Conservation (phyloP, 1,284 basidiomycete genomes). For the Erythrobasidium hasegawianum region DNA sequence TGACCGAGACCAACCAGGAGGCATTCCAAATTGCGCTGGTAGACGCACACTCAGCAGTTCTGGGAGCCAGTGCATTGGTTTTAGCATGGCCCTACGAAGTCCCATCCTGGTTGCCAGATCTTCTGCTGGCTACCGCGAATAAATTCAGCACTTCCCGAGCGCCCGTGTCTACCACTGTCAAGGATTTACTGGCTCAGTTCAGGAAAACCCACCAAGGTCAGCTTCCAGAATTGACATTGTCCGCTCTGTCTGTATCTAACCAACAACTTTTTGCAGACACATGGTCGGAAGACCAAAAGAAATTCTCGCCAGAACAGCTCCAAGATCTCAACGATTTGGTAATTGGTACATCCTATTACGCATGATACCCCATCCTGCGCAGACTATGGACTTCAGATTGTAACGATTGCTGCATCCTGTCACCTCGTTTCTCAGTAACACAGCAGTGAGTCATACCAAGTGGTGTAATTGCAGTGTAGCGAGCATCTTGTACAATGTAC, state of each 20-base stretch:
- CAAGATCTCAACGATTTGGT: constrained; percentile 81
- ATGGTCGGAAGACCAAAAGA: constrained; percentile 84
- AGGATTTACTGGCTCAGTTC: constrained; percentile 46
- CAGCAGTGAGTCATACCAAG: too few species aligned
- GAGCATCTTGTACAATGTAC: too few species aligned
- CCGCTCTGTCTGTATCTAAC: background rate
- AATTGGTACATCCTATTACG: constrained; percentile 85
- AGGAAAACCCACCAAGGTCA: constrained; percentile 44
- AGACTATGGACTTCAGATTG: background rate
- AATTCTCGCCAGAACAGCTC: constrained; percentile 85
- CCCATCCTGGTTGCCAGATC: constrained; percentile 75
- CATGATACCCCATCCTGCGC: constrained; percentile 41
- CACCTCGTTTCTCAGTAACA: too few species aligned
- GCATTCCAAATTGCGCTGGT: constrained; percentile 70
- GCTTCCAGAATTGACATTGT: background rate
- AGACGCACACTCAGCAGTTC: constrained; percentile 64
- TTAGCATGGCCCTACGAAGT: constrained; percentile 52
- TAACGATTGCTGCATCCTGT: too few species aligned
- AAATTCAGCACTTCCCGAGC: constrained; percentile 82
- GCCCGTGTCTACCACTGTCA: constrained; percentile 60
- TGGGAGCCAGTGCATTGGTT: constrained; percentile 27
- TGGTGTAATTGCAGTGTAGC: too few species aligned
- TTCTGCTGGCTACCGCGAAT: constrained; percentile 73
- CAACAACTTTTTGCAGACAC: constrained; percentile 57
- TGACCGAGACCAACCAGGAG: constrained; percentile 54